Base-by-base conservation (phyloP, 768 basidiomycete species). In the Podaxis rugospora region DNA sequence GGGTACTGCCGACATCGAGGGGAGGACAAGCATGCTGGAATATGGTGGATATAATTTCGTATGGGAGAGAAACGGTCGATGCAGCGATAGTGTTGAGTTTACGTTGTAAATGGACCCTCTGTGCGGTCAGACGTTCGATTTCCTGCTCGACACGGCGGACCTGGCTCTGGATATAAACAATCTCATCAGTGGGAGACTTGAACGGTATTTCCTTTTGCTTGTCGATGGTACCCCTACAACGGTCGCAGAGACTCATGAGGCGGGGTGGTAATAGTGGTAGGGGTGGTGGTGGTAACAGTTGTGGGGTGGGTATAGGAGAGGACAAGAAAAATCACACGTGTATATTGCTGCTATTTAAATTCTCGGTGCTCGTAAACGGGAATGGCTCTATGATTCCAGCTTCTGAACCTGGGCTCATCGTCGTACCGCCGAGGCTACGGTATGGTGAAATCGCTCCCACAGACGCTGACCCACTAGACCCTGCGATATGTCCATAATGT, bases 41-140 rank as follows among this genome's bases (percentile, higher is more conserved):
- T 16, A 59, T 53, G 37, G 58, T 59, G 9, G 58, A 59, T 9
- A 59, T 52, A 4, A 59, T 59, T 18, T 59, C 58, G 28, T 52
- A 59, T 11, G 58, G 58, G 9, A 59, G 40, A 3, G 28, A 23
- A 2, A 59, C 58, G 1, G 58, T 59, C 0, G 39, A 44, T 13
- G 58, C 51, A 11, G 58, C 58, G 27, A 59, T 59, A 1, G 51
- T 27, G 37, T 59, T 59, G 6, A 59, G 40, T 42, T 37, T 59
- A 18, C 58, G 37, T 14, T 59, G 58, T 3, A 59, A 37, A 1
- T 11, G 35, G 0, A 59, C 58, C 2, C 58, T 16, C 18, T 59
- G 58, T 10, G 25, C 23, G 1, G 58, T 53, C 25, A 59, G n/a
- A 1, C 51, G 23, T 23, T 59, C 51, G 14, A 59, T 53, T 44